Base-by-base conservation (phyloP, 768 basidiomycete genomes). In the Pholiota conissans region DNA sequence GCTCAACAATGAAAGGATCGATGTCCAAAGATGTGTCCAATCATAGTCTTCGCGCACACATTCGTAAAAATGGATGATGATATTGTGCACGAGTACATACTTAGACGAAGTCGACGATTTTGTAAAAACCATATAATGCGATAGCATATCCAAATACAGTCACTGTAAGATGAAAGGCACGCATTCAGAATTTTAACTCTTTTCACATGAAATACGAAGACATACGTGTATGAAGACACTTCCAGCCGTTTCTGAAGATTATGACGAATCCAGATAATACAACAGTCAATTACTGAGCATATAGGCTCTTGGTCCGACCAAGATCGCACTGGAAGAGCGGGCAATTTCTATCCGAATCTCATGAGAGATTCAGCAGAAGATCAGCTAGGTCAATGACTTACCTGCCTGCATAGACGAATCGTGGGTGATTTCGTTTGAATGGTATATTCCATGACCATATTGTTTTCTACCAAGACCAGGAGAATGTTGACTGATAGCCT, bases 231-330 rank as follows among this genome's bases (percentile, higher is more conserved):
- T 5, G 80, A 79, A 27, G 76, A 72, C 0, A 81, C 78, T 56
- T 88, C 84, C 4, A 89, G 69, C 27, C 74, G 79, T 62, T 80
- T 86, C 55, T 88, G 84, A 28, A 90, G 70, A 64, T 88, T 89
- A 61, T 90, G 87, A 16, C 85, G 82, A 26, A 89, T 68, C 86
- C 86, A 90, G 13, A 90, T 73, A 5, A 86, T 76, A 61, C 84
- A 86, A 56, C 84, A 87, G 66, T 90, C 87, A n/a, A 90, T 64
- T 22, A 89, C 55, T 3, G 85, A 80, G 62, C 84, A 85, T 24
- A 86, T 59, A 1, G 80, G 79, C 1, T 84, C 74, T 49, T 79
- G 73, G 8, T 74, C 70, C 4, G 74, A 54, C 1, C 68, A 65
- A 7, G 75, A 64, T 10, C 67, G 54, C 1, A 85, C 79, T 37